phyloP scores from a whole-genome alignment of 2,329 filamentous ascomycete species.

The Macrophomina tecta region DNA sequence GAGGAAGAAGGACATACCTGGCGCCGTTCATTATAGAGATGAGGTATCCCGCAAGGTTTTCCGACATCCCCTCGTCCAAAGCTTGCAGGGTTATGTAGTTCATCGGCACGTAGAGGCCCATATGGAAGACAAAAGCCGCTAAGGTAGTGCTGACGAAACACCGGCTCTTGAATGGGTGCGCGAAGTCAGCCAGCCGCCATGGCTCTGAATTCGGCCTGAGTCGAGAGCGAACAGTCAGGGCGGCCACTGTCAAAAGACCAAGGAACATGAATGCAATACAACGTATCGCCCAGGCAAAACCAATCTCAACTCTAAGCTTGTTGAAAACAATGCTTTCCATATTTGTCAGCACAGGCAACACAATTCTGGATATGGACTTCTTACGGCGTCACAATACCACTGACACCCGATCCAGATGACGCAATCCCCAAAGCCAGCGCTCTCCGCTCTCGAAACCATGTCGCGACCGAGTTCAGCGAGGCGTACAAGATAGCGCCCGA shows the following conservation, averaged over 20 bases:
- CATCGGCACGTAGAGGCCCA: conserved; percentile 62
- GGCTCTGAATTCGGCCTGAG: conserved; percentile 44
- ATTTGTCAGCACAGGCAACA: not conserved
- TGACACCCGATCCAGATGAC: conserved; percentile 47
- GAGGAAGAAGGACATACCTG: not conserved
- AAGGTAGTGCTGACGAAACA: conserved; percentile 31
- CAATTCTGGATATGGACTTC: not conserved
- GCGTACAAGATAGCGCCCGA: conserved; percentile 51
- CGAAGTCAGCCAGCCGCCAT: conserved; percentile 38
- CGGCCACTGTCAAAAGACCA: conserved; percentile 47
- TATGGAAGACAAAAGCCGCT: conserved; percentile 60
- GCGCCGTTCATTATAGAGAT: conserved; percentile 59
- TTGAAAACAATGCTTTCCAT: conserved; percentile 56
- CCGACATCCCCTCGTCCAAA: conserved; percentile 54
- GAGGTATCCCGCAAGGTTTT: conserved; percentile 57
- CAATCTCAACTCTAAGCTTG: conserved; percentile 56
- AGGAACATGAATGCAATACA: conserved; percentile 66
- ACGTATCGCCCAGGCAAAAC: conserved; percentile 67
- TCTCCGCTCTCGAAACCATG: conserved; percentile 52
- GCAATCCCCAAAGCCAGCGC: conserved; percentile 53
- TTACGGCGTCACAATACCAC: conserved; percentile 60
- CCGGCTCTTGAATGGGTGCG: conserved; percentile 33
- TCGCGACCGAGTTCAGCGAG: conserved; percentile 47
- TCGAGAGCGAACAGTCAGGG: conserved; percentile 56
- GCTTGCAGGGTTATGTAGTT: conserved; percentile 58